Evolutionary conservation across 2,329 filamentous ascomycete species (phyloP), one percentile per base, ranked within the genome.

Genomic region (Trichoderma atrobrunneum): DNA sequence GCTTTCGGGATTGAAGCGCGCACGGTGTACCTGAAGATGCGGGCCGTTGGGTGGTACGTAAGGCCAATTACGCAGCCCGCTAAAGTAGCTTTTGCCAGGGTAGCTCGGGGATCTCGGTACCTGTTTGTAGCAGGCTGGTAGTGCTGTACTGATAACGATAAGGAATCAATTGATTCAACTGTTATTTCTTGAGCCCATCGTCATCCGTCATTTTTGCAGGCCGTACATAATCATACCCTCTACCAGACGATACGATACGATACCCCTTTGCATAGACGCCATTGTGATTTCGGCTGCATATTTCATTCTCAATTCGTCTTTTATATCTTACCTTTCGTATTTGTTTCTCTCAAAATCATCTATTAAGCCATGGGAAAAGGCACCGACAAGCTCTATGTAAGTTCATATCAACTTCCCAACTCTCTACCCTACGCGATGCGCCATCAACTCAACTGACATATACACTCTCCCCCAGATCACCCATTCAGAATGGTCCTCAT

Each of bases 401-500:
- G 80, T 28, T 18, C 5, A 10, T 3, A 1, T 70, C 68, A 71
- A 66, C 39, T 36, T 8, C 72, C 36, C 64, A 57, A 65, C 43
- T 30, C 21, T 5, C 36, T 43, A 0, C 39, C 10, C 16, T 43
- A 14, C 26, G 48, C 48, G 24, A 39, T 59, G 21, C 28, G 8
- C 60, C 24, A 14, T 36, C 63, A 32, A 18, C 62, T 16, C n/a
- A 7, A 26, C 51, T 67, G 3, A 59, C 34, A 2, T 32, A 5
- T 18, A 3, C 28, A 10, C 7, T 10, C 32, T 68, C 48, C 18
- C 16, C 28, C 70, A 85, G 81, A 99, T 99, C 79, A 99, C 96
- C 70, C 97, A 99, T 84, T 97, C 93, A 54, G 96, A 99, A 86
- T 99, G 96, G 96, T 91, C 94, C 8, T 97, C 94, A 7, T 90